A percentile compares a stretch with the other conserved stretches of the same genome.
These are phyloP conservation scores for Skeletonema costatum DNA, from an alignment of 108 stramenopile genomes.

Conservation along the genomic window DNA sequence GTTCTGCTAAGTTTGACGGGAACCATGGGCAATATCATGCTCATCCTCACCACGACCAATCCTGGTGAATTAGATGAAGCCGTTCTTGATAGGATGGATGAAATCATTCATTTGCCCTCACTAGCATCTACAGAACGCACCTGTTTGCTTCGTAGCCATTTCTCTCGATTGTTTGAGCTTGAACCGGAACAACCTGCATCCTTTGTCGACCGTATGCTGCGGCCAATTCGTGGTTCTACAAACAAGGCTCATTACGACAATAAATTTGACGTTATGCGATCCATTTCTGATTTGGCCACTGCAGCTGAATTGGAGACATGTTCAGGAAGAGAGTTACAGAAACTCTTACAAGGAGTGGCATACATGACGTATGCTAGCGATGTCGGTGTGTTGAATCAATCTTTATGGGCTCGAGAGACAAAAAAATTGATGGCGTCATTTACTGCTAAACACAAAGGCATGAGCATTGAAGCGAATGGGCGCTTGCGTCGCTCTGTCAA, in stretches of 20 bases:
- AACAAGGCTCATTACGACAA: conserved; percentile 9
- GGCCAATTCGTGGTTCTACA: not conserved
- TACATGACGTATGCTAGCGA: conserved; percentile 30
- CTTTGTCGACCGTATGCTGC: not conserved
- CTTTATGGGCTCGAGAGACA: conserved; percentile 29
- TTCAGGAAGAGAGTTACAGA: conserved; percentile 39
- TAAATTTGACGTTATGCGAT: conserved; percentile 20
- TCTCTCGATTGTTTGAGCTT: conserved; percentile 37
- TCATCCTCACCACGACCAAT: conserved; percentile 86
- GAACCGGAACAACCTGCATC: not conserved
- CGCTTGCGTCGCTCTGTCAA: not conserved
- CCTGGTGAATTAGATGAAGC: conserved; percentile 88
- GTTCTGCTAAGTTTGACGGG: conserved; percentile 85
- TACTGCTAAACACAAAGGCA: conserved; percentile 16
- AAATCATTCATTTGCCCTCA: conserved; percentile 72
- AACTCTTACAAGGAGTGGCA: conserved; percentile 34
- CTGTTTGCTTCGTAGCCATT: conserved; percentile 59
- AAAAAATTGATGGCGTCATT: conserved; percentile 15
- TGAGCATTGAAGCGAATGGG: not conserved
- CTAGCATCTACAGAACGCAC: conserved; percentile 55
- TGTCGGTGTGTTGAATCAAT: conserved; percentile 15
- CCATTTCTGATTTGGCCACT: conserved; percentile 17
- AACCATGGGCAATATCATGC: conserved; percentile 75
- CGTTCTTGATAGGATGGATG: conserved; percentile 87
- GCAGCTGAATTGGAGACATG: conserved; percentile 24